Percentiles rank a stretch among this genome's conserved stretches.
phyloP scores from a whole-genome alignment of 164 flowering plant genomes.

The Vitis rupestris region DNA sequence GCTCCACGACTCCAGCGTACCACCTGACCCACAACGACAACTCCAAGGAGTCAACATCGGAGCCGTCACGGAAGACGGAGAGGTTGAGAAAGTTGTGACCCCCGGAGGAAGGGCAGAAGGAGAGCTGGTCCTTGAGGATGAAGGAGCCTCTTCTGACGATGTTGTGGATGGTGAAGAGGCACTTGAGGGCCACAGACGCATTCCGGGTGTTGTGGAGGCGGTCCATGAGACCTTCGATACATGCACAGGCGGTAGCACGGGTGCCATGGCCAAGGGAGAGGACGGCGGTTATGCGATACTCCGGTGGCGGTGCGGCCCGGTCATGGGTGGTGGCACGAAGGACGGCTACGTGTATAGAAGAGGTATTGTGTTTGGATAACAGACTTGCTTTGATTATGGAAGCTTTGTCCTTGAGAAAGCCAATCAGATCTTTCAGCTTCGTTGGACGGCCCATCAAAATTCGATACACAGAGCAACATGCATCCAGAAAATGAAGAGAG shows the following conservation, averaged over 20 bases:
- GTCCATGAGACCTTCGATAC: conserved; percentile 52
- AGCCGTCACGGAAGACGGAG: conserved; percentile 50
- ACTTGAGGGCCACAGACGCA: conserved; percentile 64
- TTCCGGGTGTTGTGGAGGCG: conserved; percentile 58
- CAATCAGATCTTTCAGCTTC: conserved; percentile 31
- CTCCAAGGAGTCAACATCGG: conserved; percentile 36
- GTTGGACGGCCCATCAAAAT: conserved; percentile 19
- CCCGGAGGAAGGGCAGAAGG: conserved; percentile 47
- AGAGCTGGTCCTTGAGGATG: conserved; percentile 67
- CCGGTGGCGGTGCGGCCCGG: conserved; percentile 40
- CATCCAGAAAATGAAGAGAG: background rate
- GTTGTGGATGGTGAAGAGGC: conserved; percentile 49
- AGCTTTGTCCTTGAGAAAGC: conserved; percentile 58
- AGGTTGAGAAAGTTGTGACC: conserved; percentile 68
- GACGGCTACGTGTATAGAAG: conserved; percentile 38
- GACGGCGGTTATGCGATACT: conserved; percentile 38
- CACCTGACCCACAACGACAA: conserved; percentile 65
- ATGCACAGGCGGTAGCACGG: conserved; percentile 43
- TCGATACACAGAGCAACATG: too few relatives aligned
- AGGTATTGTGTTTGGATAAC: conserved; percentile 27
- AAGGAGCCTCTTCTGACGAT: conserved; percentile 50
- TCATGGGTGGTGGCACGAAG: conserved; percentile 64
- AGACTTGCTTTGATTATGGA: conserved; percentile 51
- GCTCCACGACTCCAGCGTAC: conserved; percentile 59
- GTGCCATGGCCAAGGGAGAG: conserved; percentile 50